A percentile compares a stretch with the other conserved stretches of the same genome.
phyloP scores from a whole-genome alignment of 805 yeast species.

The Hanseniaspora lindneri region DNA sequence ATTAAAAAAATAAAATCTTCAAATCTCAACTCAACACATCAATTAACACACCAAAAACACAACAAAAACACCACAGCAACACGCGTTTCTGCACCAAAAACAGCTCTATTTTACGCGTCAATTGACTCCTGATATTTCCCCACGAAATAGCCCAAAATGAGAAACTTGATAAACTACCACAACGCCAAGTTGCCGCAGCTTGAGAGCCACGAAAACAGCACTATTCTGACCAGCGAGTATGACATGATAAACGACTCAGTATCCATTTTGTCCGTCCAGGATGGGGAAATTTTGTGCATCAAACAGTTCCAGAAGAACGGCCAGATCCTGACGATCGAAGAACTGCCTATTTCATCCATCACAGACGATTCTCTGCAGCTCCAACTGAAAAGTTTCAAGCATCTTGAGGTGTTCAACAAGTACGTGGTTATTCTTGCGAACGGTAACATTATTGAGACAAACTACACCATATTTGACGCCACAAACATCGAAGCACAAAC shows the following conservation, averaged over 20 bases:
- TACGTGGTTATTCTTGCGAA: constrained; percentile 53
- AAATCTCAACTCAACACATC: too few relatives aligned
- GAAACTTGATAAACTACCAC: constrained; percentile 28
- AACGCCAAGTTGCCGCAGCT: constrained; percentile 22
- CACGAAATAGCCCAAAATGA: constrained; percentile 21
- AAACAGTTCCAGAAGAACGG: constrained; percentile 13
- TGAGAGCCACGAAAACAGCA: constrained; percentile 16
- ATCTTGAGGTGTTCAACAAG: constrained; percentile 58
- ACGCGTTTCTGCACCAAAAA: too few relatives aligned
- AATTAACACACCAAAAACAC: too few relatives aligned
- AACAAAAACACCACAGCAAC: too few relatives aligned
- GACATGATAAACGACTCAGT: constrained; percentile 39
- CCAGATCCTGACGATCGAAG: not conserved
- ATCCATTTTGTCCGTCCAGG: constrained; percentile 2
- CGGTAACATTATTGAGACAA: constrained; percentile 66
- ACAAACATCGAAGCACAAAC: constrained; percentile 39
- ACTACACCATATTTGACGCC: constrained; percentile 38
- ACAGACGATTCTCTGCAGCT: constrained; percentile 35
- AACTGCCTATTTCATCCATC: constrained; percentile 43
- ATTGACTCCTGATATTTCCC: not conserved
- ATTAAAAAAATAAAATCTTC: not conserved
- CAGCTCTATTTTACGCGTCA: too few relatives aligned
- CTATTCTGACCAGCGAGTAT: constrained; percentile 17
- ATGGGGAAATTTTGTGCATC: not conserved
- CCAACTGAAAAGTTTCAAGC: constrained; percentile 43